Percentiles rank a stretch among this genome's conserved stretches.
These are phyloP conservation scores for Blastobotrys peoriensis DNA, from an alignment of 805 yeast genomes.

Conservation along the genomic window DNA sequence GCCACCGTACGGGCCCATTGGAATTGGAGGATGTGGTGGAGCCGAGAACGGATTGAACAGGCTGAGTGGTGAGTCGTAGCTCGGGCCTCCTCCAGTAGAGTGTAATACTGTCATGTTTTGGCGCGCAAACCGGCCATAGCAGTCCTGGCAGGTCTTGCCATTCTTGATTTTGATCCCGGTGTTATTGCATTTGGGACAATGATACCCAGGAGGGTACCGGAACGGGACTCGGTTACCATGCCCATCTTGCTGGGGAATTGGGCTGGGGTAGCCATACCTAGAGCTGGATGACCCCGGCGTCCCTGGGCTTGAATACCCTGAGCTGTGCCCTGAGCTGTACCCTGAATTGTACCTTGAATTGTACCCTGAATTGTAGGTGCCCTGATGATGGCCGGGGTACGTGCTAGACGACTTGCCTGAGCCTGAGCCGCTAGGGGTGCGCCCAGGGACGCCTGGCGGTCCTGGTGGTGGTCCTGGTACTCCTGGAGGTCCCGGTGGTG, in stretches of 20 bases:
- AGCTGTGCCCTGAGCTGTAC: background rate
- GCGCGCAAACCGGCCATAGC: slow-evolving; percentile 62
- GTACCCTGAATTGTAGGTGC: slow-evolving; percentile 23
- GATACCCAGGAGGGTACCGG: slow-evolving; percentile 55
- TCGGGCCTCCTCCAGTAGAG: background rate
- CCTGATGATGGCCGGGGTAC: too few relatives aligned
- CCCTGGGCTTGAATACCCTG: slow-evolving; percentile 5
- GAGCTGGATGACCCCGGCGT: background rate
- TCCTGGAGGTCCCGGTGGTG: too few relatives aligned
- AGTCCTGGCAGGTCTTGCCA: slow-evolving; percentile 60
- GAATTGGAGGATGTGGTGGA: slow-evolving; percentile 11
- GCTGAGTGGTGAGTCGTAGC: slow-evolving; percentile 8
- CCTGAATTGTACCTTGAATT: too few relatives aligned
- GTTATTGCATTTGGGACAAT: slow-evolving; percentile 66
- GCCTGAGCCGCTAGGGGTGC: too few relatives aligned
- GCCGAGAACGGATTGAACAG: slow-evolving; percentile 6
- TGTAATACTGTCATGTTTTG: slow-evolving; percentile 21
- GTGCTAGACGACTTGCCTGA: too few relatives aligned
- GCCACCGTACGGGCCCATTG: slow-evolving; percentile 27
- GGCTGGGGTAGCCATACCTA: slow-evolving; percentile 1
- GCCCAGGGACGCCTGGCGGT: too few relatives aligned
- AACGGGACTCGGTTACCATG: slow-evolving; percentile 44
- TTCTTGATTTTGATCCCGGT: slow-evolving; percentile 60
- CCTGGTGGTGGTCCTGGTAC: too few relatives aligned
- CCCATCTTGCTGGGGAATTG: slow-evolving; percentile 5